These are phyloP conservation scores for Coemansia sp. DNA, from an alignment of 192 early-diverging fungal species.

Conservation along the genomic window DNA sequence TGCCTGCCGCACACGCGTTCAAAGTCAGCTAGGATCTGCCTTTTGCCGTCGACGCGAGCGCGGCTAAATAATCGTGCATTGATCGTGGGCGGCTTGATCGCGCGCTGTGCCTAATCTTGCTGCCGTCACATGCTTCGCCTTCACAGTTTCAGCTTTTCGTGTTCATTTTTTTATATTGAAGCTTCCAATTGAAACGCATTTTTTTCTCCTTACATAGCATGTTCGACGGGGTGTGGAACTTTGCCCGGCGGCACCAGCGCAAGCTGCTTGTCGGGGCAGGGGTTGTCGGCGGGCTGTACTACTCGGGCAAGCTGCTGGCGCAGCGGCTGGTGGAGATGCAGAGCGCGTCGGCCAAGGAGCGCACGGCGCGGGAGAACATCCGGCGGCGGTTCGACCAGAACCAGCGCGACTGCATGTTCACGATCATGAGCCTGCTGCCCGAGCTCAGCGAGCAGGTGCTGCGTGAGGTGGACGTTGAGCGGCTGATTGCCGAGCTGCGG, in stretches of 20 bases:
- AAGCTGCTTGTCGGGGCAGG: slow-evolving; percentile 62
- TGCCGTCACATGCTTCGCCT: not conserved
- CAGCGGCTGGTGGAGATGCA: slow-evolving; percentile 72
- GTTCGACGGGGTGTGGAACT: slow-evolving; percentile 54
- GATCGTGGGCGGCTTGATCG: not conserved
- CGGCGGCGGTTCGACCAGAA: slow-evolving; percentile 91
- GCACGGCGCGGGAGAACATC: slow-evolving; percentile 60
- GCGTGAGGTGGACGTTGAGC: slow-evolving; percentile 75
- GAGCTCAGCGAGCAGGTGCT: slow-evolving; percentile 75
- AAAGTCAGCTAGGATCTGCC: no score
- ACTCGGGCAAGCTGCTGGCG: slow-evolving; percentile 68
- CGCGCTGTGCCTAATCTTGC: not conserved
- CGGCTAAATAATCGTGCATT: not conserved
- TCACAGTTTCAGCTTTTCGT: not conserved
- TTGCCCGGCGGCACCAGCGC: slow-evolving; percentile 64
- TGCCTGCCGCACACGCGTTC: no score
- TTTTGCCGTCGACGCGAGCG: no score
- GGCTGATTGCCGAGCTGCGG: slow-evolving; percentile 48
- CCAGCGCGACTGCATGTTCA: slow-evolving; percentile 85
- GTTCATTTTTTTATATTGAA: not conserved
- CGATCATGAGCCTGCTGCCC: slow-evolving; percentile 77
- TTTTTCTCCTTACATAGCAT: slow-evolving; percentile 8
- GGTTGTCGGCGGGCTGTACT: slow-evolving; percentile 67
- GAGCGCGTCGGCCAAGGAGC: slow-evolving; percentile 59
- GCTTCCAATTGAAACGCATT: not conserved